Evolutionary conservation across 768 basidiomycete species (phyloP).

Genomic region (Leccinum disarticulatum): DNA sequence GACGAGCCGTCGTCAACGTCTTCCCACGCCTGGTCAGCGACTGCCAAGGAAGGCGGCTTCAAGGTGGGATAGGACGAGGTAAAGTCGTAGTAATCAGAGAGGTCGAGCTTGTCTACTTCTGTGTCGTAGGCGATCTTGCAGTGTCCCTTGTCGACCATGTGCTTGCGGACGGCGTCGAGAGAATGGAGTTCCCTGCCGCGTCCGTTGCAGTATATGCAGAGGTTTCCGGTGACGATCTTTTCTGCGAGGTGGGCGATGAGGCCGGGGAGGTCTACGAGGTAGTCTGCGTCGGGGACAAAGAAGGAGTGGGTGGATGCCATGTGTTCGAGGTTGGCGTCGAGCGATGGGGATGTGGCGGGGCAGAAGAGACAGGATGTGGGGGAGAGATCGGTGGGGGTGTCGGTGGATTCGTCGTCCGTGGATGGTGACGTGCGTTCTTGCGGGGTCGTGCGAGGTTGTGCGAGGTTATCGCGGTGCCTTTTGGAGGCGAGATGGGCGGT

Average conservation of each 20-base stretch:
- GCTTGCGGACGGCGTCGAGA: constrained; percentile 85
- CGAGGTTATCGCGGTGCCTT: constrained; percentile 80
- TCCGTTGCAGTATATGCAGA: constrained; percentile 90
- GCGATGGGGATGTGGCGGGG: constrained; percentile 43
- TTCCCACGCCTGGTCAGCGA: constrained; percentile 39
- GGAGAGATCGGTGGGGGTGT: constrained; percentile 36
- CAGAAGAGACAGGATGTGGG: constrained; percentile 87
- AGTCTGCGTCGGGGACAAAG: constrained; percentile 93
- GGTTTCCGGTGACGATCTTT: constrained; percentile 90
- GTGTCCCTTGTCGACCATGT: constrained; percentile 95
- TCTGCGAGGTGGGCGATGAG: constrained; percentile 86
- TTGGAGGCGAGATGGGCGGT: constrained; percentile 84
- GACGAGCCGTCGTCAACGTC: constrained; percentile 28
- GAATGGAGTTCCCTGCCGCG: constrained; percentile 79
- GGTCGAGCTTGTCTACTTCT: constrained; percentile 75
- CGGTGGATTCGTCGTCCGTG: not conserved
- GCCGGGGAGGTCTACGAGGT: constrained; percentile 80
- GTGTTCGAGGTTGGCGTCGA: constrained; percentile 74
- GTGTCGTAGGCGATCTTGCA: constrained; percentile 94
- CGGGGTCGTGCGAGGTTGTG: constrained; percentile 15
- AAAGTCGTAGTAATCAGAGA: constrained; percentile 95
- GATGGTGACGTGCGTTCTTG: not conserved
- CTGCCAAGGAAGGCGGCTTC: constrained; percentile 19
- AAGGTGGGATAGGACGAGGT: constrained; percentile 67
- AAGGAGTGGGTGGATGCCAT: constrained; percentile 90